These are phyloP conservation scores for Dothideomycetes sp. DNA, from an alignment of 2,329 filamentous ascomycete species.

Conservation along the genomic window DNA sequence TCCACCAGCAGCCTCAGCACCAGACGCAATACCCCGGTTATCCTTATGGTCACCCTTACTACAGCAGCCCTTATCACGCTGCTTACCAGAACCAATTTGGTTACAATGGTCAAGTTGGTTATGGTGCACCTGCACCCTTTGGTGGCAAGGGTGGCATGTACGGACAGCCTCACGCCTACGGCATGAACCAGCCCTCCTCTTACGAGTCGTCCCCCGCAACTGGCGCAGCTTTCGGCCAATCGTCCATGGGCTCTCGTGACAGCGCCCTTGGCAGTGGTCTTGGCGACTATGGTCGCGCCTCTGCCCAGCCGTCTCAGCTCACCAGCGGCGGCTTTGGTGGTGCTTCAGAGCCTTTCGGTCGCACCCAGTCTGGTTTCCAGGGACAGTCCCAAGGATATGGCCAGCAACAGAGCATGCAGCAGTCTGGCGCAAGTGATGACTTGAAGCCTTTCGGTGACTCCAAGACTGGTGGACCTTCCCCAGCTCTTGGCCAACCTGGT, in stretches of 20 bases:
- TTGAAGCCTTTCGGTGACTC: constrained; percentile 47
- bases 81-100: constrained; percentile 54
- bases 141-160: constrained; percentile 50
- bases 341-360: constrained; percentile 49
- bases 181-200: constrained; percentile 42
- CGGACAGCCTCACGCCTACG: constrained; percentile 50
- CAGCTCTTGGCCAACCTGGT: constrained; percentile 48
- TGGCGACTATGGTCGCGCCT: constrained; percentile 45
- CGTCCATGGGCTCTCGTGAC: constrained; percentile 35
- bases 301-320: constrained; percentile 44
- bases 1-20: constrained; percentile 36
- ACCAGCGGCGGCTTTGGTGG: constrained; percentile 39
- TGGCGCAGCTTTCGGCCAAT: constrained; percentile 37
- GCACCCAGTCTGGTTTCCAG: constrained; percentile 46
- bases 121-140: constrained; percentile 36
- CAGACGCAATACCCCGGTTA: constrained; percentile 43
- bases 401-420: constrained; percentile 37
- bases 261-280: constrained; percentile 38
- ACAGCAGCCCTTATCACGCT: constrained; percentile 50
- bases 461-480: constrained; percentile 47
- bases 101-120: constrained; percentile 30
- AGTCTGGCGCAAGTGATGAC: constrained; percentile 20
- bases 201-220: constrained; percentile 56
- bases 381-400: constrained; percentile 37
- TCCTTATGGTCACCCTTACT: constrained; percentile 50